Percentiles rank a stretch among this genome's conserved stretches.
Conservation (phyloP, 2,329 filamentous ascomycete species). For the Apiospora saccharicola region DNA sequence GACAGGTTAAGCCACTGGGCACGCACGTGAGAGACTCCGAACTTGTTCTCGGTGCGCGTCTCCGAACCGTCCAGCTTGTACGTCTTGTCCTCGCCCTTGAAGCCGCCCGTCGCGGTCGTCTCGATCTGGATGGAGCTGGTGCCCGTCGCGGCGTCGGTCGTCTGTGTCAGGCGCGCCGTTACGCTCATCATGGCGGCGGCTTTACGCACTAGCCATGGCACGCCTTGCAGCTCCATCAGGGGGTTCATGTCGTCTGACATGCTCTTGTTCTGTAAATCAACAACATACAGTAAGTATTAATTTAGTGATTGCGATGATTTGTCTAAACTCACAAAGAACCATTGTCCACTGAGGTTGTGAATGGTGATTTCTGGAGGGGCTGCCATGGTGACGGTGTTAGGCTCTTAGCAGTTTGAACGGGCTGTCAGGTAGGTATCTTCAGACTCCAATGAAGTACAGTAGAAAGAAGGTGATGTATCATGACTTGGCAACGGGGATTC, state of each 20-base stretch:
- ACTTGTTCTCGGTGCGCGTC: conserved; percentile 14
- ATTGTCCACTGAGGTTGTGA: conserved; percentile 19
- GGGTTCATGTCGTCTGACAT: conserved; percentile 14
- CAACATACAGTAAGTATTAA: not conserved
- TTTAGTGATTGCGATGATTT: no score
- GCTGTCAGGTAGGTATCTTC: not conserved
- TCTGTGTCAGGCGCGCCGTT: conserved; percentile 13
- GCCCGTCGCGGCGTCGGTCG: not conserved
- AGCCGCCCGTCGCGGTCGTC: conserved; percentile 15
- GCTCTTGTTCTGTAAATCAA: conserved; percentile 16
- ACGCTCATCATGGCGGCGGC: conserved; percentile 9
- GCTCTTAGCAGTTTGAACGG: not conserved
- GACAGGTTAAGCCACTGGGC: conserved; percentile 15
- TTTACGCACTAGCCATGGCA: conserved; percentile 17
- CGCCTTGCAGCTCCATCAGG: conserved; percentile 22
- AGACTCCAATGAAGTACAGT: not conserved
- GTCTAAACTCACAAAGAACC: conserved; percentile 9
- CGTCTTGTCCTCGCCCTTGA: conserved; percentile 22
- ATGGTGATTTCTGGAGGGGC: conserved; percentile 17
- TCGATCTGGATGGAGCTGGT: conserved; percentile 8
- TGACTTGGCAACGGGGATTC: not conserved
- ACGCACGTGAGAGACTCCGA: conserved; percentile 16
- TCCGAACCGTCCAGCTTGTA: conserved; percentile 16
- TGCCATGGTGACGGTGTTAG: conserved; percentile 3
- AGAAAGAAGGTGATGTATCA: not conserved